Percentiles rank a stretch among this genome's conserved stretches.
Evolutionary conservation across 805 yeast species (phyloP).

Genomic region (Lachancea nothofagi): DNA sequence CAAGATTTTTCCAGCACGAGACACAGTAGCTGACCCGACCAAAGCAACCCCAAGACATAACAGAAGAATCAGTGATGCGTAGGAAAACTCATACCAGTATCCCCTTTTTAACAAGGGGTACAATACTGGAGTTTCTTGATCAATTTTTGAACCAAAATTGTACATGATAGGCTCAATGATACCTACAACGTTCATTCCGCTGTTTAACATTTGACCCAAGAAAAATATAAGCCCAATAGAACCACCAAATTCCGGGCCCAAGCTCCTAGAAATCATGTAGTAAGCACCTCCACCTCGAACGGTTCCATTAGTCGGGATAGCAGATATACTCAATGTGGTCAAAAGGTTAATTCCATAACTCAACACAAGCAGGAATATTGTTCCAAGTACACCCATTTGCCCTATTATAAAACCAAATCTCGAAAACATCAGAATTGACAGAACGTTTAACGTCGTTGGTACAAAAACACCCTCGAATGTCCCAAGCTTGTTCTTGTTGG

Average conservation of each 20-base stretch:
- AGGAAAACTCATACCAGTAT: conserved; percentile 59
- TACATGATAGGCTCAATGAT: conserved; percentile 83
- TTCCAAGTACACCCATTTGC: conserved; percentile 84
- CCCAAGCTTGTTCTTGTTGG: conserved; percentile 50
- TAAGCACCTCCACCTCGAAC: conserved; percentile 98
- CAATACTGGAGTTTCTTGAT: conserved; percentile 40
- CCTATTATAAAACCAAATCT: conserved; percentile 95
- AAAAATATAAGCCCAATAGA: conserved; percentile 93
- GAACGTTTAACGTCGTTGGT: conserved; percentile 88
- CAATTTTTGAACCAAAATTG: conserved; percentile 62
- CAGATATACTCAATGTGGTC: conserved; percentile 86
- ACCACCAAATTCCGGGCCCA: conserved; percentile 98
- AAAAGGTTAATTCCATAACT: conserved; percentile 77
- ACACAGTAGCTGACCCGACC: conserved; percentile 75
- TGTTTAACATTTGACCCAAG: conserved; percentile 87
- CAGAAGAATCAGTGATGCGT: conserved; percentile 65
- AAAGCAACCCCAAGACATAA: conserved; percentile 71
- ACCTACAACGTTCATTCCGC: conserved; percentile 93
- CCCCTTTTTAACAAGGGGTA: conserved; percentile 60
- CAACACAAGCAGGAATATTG: conserved; percentile 57
- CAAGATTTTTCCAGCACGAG: conserved; percentile 72
- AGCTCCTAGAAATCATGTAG: conserved; percentile 89
- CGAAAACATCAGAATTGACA: conserved; percentile 90
- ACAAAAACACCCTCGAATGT: conserved; percentile 88
- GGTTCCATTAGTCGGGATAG: conserved; percentile 95